Percentiles rank a stretch among this genome's conserved stretches.
phyloP scores from a whole-genome alignment of 805 yeast genomes.

The Metschnikowia anglica region DNA sequence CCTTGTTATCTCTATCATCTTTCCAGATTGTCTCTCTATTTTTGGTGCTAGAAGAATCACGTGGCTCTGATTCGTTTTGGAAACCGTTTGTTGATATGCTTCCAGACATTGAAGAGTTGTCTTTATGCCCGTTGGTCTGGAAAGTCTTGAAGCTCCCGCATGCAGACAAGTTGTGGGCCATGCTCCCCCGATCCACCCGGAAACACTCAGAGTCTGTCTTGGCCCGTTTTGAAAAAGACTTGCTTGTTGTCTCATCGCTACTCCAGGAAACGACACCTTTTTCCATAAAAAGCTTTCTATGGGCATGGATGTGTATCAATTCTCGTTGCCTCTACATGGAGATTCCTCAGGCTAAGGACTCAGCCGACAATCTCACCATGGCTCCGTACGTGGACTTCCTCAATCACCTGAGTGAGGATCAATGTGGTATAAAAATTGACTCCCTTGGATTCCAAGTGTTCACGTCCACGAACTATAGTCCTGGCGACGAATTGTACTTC shows the following conservation, averaged over 20 bases:
- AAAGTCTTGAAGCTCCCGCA: conserved; percentile 29
- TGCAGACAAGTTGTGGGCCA: conserved; percentile 28
- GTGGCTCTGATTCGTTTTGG: conserved; percentile 56
- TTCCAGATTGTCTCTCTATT: conserved; percentile 60
- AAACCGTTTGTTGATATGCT: conserved; percentile 62
- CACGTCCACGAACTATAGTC: conserved; percentile 29
- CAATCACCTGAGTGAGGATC: conserved; percentile 63
- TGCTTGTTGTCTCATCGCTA: conserved; percentile 31
- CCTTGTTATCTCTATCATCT: conserved; percentile 48
- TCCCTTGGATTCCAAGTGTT: conserved; percentile 53
- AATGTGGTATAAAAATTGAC: conserved; percentile 51
- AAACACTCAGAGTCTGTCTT: conserved; percentile 43
- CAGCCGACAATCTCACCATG: conserved; percentile 74
- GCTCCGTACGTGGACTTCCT: conserved; percentile 90
- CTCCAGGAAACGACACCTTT: conserved; percentile 15
- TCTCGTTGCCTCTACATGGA: conserved; percentile 86
- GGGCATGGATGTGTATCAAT: conserved; percentile 87
- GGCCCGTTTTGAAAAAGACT: conserved; percentile 47
- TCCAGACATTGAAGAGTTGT: conserved; percentile 57
- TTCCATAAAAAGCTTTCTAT: conserved; percentile 40
- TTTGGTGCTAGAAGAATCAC: conserved; percentile 42
- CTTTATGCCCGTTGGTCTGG: conserved; percentile 66
- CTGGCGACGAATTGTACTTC: conserved; percentile 60
- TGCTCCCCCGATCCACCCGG: conserved; percentile 47
- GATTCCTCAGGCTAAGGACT: conserved; percentile 51